Percentiles rank a stretch among this genome's conserved stretches.
Conservation (phyloP, 441 rosid species). For the Aleurites moluccanus region DNA sequence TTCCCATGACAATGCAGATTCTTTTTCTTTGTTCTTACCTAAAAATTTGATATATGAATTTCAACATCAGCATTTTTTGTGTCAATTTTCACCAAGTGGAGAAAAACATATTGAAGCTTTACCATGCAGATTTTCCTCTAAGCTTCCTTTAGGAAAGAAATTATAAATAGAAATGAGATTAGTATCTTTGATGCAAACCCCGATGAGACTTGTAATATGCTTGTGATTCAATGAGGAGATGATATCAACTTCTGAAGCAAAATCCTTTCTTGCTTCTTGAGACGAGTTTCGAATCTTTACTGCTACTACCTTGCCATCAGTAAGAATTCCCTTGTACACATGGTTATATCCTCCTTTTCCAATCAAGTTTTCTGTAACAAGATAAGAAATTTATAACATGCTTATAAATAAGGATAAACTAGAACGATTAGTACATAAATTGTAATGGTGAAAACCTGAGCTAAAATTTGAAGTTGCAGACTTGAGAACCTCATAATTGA, state of each 20-base stretch:
- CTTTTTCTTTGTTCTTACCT: conserved; percentile 39
- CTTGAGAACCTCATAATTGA: conserved; percentile 55
- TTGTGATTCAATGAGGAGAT: conserved; percentile 61
- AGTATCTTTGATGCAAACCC: conserved; percentile 53
- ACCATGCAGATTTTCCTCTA: conserved; percentile 71
- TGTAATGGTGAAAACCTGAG: conserved; percentile 49
- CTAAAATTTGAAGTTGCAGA: conserved; percentile 67
- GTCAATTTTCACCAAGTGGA: conserved; percentile 12
- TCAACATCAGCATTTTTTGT: conserved; percentile 11
- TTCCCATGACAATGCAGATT: conserved; percentile 57
- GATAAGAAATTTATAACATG: background rate
- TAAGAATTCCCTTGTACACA: conserved; percentile 72
- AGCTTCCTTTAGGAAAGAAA: conserved; percentile 63
- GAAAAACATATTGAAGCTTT: conserved; percentile 19
- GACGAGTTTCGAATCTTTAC: conserved; percentile 67
- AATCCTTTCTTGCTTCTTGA: conserved; percentile 59
- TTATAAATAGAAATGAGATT: conserved; percentile 68
- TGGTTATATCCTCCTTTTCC: conserved; percentile 79
- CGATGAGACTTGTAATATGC: conserved; percentile 55
- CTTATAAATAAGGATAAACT: background rate
- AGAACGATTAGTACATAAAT: background rate
- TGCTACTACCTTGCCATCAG: conserved; percentile 62
- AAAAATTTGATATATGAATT: conserved; percentile 5
- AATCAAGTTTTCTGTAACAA: conserved; percentile 52
- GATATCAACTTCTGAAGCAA: conserved; percentile 65